These are phyloP conservation scores for Penicillium canescens DNA, from an alignment of 495 filamentous ascomycete species.

Conservation along the genomic window DNA sequence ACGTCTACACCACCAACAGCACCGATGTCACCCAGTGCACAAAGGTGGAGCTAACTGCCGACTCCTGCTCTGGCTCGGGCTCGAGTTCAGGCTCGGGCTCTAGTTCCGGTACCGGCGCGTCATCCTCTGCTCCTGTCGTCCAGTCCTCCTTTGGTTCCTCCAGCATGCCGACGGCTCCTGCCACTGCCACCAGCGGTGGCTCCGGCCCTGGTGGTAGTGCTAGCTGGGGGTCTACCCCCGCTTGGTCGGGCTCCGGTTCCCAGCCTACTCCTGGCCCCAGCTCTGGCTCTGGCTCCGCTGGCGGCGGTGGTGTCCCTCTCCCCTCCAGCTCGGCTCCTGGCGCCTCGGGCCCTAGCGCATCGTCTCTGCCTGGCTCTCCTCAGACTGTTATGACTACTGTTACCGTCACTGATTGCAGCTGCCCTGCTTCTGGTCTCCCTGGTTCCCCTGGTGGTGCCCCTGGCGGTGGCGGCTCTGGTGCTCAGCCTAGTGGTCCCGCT, in stretches of 20 bases:
- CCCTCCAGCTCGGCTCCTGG: conserved; percentile 2
- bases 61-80: conserved; percentile 43
- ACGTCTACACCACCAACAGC: conserved; percentile 52
- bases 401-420: conserved; percentile 26
- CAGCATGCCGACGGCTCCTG: background rate
- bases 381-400: conserved; percentile 22
- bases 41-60: conserved; percentile 47
- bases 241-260: conserved; percentile 7
- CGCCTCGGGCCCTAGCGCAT: conserved; percentile 9
- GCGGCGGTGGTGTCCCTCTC: background rate
- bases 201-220: background rate
- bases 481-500: background rate
- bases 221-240: background rate
- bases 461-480: background rate
- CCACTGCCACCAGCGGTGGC: background rate
- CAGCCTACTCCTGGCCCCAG: conserved; percentile 6
- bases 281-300: conserved; percentile 4
- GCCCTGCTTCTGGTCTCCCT: conserved; percentile 12
- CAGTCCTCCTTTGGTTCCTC: conserved; percentile 1
- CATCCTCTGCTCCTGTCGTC: background rate
- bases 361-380: conserved; percentile 13
- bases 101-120: conserved; percentile 3
- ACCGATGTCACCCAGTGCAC: conserved; percentile 45
- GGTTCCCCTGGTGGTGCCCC: conserved; percentile 4
- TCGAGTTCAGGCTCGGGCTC: conserved; percentile 21